Evolutionary conservation across 371 early-diverging fungal genomes (phyloP).

Genomic region (Mortierella polycephala): DNA sequence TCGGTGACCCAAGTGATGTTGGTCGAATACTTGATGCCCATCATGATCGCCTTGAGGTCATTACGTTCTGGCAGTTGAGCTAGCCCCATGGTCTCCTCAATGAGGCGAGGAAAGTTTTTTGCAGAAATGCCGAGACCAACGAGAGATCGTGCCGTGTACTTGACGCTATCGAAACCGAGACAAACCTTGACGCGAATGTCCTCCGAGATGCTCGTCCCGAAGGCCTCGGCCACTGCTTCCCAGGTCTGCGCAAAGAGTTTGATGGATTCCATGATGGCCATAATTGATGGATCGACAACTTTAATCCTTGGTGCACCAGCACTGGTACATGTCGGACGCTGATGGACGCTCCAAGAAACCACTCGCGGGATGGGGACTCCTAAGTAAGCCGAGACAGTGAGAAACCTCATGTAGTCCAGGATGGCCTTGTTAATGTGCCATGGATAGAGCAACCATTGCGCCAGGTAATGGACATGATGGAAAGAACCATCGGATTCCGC

Average conservation of each 20-base stretch:
- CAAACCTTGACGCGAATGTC: conserved; percentile 13
- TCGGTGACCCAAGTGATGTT: conserved; percentile 30
- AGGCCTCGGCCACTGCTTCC: conserved; percentile 7
- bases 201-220: neutral
- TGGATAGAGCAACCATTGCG: conserved; percentile 5
- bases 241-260: conserved; percentile 19
- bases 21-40: conserved; percentile 22
- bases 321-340: no score
- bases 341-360: neutral
- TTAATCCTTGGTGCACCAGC: no score
- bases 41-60: conserved; percentile 24
- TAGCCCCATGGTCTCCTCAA: conserved; percentile 6
- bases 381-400: neutral
- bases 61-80: conserved; percentile 14
- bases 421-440: conserved; percentile 5
- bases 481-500: conserved; percentile 9
- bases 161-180: conserved; percentile 20
- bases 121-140: neutral
- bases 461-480: conserved; percentile 5
- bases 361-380: neutral
- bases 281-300: neutral
- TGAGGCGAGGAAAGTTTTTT: conserved; percentile 2
- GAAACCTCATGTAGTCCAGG: conserved; percentile 9
- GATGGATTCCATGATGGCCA: conserved; percentile 6
- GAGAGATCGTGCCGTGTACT: conserved; percentile 9